Conservation (phyloP, 139 green algal species). For the Tetradesmus lagerheimii region DNA sequence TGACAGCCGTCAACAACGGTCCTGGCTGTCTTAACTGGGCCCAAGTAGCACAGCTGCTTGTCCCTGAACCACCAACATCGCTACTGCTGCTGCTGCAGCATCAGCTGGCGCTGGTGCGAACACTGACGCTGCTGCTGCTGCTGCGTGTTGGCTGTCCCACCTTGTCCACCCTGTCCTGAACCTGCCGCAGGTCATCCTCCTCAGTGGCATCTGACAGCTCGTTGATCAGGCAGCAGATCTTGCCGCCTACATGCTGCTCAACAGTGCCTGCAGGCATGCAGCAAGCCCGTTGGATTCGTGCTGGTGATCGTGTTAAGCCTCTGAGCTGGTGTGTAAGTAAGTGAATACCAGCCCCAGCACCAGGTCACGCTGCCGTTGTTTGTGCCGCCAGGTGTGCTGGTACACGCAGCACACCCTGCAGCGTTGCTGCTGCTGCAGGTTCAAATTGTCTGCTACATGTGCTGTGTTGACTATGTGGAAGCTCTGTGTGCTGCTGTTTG, state of each 20-base stretch:
- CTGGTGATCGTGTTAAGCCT: too few species aligned
- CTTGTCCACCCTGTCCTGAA: conserved; percentile 47
- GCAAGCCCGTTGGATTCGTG: background rate
- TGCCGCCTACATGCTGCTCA: conserved; percentile 63
- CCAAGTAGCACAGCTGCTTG: background rate
- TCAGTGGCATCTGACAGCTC: conserved; percentile 22
- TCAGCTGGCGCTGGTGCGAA: background rate
- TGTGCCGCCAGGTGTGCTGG: too few species aligned
- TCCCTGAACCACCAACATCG: background rate
- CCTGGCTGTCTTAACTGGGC: too few species aligned
- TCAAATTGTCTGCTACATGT: background rate
- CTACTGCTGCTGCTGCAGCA: background rate
- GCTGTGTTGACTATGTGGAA: background rate
- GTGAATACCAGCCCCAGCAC: background rate
- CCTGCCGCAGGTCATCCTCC: conserved; percentile 24
- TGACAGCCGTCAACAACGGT: too few species aligned
- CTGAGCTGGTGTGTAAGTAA: too few species aligned
- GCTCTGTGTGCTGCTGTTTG: background rate
- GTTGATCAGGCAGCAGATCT: conserved; percentile 51
- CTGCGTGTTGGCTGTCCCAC: conserved; percentile 21
- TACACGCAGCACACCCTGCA: too few species aligned
- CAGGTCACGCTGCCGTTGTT: too few species aligned
- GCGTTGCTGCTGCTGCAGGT: background rate
- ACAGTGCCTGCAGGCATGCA: conserved; percentile 53
- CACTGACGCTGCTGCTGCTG: background rate